A percentile compares a stretch with the other conserved stretches of the same genome.
Conservation (phyloP, 495 filamentous ascomycete genomes). For the Astrothelium macrocarpum region DNA sequence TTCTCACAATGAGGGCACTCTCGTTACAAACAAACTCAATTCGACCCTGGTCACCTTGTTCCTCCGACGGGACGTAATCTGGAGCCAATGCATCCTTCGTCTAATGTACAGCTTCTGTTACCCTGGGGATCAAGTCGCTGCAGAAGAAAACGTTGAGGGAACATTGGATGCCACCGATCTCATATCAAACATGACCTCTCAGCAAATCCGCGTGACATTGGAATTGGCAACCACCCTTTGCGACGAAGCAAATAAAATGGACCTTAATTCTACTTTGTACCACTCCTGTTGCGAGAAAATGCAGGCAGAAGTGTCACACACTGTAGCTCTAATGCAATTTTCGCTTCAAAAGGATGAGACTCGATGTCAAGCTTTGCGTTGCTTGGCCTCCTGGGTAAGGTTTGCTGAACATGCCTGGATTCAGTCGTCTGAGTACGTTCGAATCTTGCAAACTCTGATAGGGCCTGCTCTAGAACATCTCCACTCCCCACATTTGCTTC, state of each 20-base stretch:
- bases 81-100: constrained; percentile 60
- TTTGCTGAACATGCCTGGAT: constrained; percentile 30
- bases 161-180: constrained; percentile 38
- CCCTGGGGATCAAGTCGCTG: constrained; percentile 36
- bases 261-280: constrained; percentile 33
- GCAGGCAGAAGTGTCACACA: background rate
- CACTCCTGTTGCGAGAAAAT: background rate
- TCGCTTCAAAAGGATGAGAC: background rate
- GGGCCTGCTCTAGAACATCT: background rate
- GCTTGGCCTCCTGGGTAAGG: background rate
- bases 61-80: constrained; percentile 56
- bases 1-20: constrained; percentile 44
- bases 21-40: constrained; percentile 77
- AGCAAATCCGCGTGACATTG: constrained; percentile 49
- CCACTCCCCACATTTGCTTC: background rate
- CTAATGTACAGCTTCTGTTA: constrained; percentile 51
- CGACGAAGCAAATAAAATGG: constrained; percentile 64
- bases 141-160: constrained; percentile 41
- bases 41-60: constrained; percentile 73
- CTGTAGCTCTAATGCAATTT: background rate
- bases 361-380: background rate
- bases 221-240: constrained; percentile 67
- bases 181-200: constrained; percentile 42
- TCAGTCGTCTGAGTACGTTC: background rate
- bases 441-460: background rate